Percentiles rank a stretch among this genome's conserved stretches.
Evolutionary conservation across 2,329 filamentous ascomycete species (phyloP).

Genomic region (Reticulascus tulasneorum): DNA sequence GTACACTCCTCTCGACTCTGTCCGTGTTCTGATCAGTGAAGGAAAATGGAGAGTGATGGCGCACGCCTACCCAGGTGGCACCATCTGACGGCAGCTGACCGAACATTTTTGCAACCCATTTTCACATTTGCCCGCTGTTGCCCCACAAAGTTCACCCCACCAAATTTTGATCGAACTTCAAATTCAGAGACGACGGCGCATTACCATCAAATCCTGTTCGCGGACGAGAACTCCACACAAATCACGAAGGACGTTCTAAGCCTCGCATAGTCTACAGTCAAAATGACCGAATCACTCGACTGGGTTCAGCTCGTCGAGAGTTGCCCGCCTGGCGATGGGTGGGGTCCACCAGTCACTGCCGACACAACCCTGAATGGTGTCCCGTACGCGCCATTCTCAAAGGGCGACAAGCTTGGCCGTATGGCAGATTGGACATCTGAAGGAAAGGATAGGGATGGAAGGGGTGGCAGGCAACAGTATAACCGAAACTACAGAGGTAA

Average conservation of each 20-base stretch:
- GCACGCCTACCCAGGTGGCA: slow-evolving; percentile 7
- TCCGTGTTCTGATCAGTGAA: too few relatives aligned
- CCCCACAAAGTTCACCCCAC: slow-evolving; percentile 18
- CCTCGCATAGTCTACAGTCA: slow-evolving; percentile 18
- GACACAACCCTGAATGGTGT: slow-evolving; percentile 92
- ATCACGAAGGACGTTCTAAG: too few relatives aligned
- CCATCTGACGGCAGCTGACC: slow-evolving; percentile 5
- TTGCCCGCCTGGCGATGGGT: slow-evolving; percentile 72
- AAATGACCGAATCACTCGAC: slow-evolving; percentile 52
- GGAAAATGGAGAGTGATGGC: too few relatives aligned
- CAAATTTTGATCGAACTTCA: slow-evolving; percentile 16
- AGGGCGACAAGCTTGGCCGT: slow-evolving; percentile 96
- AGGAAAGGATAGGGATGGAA: slow-evolving; percentile 74
- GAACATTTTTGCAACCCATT: too few relatives aligned
- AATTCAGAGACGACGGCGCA: slow-evolving; percentile 13
- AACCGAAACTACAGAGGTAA: slow-evolving; percentile 89
- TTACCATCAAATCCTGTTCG: slow-evolving; percentile 12
- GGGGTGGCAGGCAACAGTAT: slow-evolving; percentile 80
- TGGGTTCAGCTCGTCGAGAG: slow-evolving; percentile 63
- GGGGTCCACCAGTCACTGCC: slow-evolving; percentile 78
- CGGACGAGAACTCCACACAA: too few relatives aligned
- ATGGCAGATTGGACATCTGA: slow-evolving; percentile 98
- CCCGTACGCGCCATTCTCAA: slow-evolving; percentile 96
- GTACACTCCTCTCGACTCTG: too few relatives aligned
- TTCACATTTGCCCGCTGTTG: slow-evolving; percentile 15